phyloP scores from a whole-genome alignment of 2,329 filamentous ascomycete species.

The Myriosclerotinia scirpicola region DNA sequence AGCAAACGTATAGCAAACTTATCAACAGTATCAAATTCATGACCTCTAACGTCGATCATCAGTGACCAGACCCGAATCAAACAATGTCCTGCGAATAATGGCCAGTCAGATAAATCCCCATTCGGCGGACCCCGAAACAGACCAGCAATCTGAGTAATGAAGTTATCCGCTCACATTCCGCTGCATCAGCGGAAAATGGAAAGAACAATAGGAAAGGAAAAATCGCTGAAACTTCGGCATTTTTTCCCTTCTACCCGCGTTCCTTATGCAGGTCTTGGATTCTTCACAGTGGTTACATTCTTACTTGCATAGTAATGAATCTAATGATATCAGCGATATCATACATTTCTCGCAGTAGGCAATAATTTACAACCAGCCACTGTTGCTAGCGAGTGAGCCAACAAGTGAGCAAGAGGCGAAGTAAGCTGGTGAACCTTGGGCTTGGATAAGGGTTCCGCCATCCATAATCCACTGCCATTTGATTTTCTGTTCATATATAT shows the following conservation, averaged over 20 bases:
- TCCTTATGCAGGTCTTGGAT: background rate
- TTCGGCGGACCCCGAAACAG: background rate
- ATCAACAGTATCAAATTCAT: background rate
- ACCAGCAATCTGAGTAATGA: background rate
- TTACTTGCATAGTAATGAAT: background rate
- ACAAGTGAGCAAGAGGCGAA: no score
- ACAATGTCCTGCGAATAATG: background rate
- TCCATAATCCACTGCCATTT: background rate
- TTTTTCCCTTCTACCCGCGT: background rate
- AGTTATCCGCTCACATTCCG: background rate
- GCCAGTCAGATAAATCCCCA: background rate
- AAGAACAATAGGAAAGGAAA: background rate
- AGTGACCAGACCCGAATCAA: background rate
- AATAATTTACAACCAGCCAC: no score
- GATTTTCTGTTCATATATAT: background rate
- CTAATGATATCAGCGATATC: no score
- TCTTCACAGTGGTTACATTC: background rate
- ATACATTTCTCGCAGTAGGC: no score
- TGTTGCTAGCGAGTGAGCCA: no score
- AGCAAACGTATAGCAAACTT: background rate
- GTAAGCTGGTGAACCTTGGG: no score
- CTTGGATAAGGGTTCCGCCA: no score
- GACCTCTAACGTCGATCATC: background rate
- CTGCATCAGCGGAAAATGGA: background rate
- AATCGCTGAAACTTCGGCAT: background rate